Evolutionary conservation across 2,329 filamentous ascomycete species (phyloP), one percentile per base, ranked within the genome.

Genomic region (Penicillium italicum): DNA sequence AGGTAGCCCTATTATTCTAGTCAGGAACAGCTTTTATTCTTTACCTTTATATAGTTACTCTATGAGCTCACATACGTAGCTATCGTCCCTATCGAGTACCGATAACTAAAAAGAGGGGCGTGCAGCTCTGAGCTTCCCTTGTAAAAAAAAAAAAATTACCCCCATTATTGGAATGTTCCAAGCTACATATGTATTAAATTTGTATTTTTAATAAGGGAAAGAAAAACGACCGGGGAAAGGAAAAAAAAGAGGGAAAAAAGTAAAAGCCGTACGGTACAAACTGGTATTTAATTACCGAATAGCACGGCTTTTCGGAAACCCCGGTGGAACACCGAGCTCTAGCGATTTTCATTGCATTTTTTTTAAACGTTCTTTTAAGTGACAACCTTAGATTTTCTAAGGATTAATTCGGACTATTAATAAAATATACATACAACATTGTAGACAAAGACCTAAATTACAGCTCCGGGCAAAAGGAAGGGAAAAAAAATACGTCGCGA

Each of bases 281-380:
- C 2, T 20, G 37, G 51, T 53, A 53, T 53, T 53, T 12, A 22
- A 53, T 48, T 49, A 53, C 51, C 37, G 37, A 53, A 41, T 34
- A 36, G 36, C 51, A 53, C 51, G 44, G 53, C 22, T 47, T 41
- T 46, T 53, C 61, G 60, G 60, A 62, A 49, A 57, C 50, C 55
- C 61, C 58, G 62, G 59, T 56, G 56, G 55, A 57, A 55, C 51
- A 52, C 56, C 53, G 59, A 51, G 57, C 56, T 56, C 30, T 43
- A 43, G 33, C 48, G 37, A 34, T 47, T 40, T 33, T 50, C 10
- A 33, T 20, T 34, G 11, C 20, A 11, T 20, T 37, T 36, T 20
- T 38, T 10, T 28, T 28, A 2, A 5, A 28, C 24, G 5, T 28
- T 28, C 22, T n/a, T 22, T 24, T 12, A 22, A 41, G 11, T 28